Percentiles rank a stretch among this genome's conserved stretches.
These are phyloP conservation scores for Helminthosporium solani DNA, from an alignment of 2,329 filamentous ascomycete genomes.

Conservation along the genomic window DNA sequence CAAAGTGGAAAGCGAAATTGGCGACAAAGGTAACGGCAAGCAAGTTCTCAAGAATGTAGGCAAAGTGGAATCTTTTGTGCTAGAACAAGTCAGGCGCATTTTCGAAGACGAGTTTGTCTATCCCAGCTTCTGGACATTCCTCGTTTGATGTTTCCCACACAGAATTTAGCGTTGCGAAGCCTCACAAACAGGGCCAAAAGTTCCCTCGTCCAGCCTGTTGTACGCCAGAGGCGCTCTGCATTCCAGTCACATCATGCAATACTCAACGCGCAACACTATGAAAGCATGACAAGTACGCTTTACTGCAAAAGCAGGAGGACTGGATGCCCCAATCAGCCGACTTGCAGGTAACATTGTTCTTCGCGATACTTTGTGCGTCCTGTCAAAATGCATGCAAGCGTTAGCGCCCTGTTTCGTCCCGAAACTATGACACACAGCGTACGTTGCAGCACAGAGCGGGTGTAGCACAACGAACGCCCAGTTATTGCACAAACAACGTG, in stretches of 20 bases:
- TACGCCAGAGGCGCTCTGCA: slow-evolving; percentile 6
- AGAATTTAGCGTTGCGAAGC: slow-evolving; percentile 1
- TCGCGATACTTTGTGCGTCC: slow-evolving; percentile 20
- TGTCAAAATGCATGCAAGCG: slow-evolving; percentile 35
- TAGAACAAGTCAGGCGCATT: slow-evolving; percentile 93
- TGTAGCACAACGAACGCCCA: slow-evolving; percentile 24
- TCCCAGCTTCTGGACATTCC: slow-evolving; percentile 96
- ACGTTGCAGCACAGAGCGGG: slow-evolving; percentile 36
- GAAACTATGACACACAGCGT: slow-evolving; percentile 29
- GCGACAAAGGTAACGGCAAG: slow-evolving; percentile 84
- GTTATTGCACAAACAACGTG: slow-evolving; percentile 35
- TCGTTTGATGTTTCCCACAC: slow-evolving; percentile 60
- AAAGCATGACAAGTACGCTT: slow-evolving; percentile 9
- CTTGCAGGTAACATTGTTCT: slow-evolving; percentile 20
- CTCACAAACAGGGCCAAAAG: slow-evolving; percentile 13
- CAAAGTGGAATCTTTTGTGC: slow-evolving; percentile 95
- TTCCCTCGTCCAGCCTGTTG: slow-evolving; percentile 11
- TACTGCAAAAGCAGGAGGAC: slow-evolving; percentile 17
- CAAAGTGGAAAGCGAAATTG: slow-evolving; percentile 95
- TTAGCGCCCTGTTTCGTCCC: slow-evolving; percentile 17
- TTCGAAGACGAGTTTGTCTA: slow-evolving; percentile 99
- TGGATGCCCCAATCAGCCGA: slow-evolving; percentile 18
- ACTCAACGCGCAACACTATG: slow-evolving; percentile 9
- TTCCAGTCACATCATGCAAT: slow-evolving; percentile 18
- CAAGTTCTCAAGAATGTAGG: slow-evolving; percentile 97